A percentile compares a stretch with the other conserved stretches of the same genome.
Evolutionary conservation across 2,329 filamentous ascomycete genomes (phyloP).

Genomic region (Colletotrichum gigasporum): DNA sequence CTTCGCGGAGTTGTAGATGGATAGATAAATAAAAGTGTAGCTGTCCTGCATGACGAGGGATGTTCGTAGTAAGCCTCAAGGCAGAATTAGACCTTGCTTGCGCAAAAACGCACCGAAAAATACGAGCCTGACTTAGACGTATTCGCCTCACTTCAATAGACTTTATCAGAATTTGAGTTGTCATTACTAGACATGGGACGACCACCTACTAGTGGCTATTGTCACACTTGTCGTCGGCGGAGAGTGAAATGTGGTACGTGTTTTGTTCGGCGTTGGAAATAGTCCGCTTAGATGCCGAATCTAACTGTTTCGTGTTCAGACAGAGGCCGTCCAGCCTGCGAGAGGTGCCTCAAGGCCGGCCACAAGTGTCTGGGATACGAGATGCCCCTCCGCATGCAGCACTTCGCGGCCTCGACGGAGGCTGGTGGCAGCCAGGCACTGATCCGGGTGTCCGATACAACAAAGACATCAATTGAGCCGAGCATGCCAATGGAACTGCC

Average conservation of each 20-base stretch:
- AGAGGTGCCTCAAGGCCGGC: conserved; percentile 15
- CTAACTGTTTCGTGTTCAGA: background rate
- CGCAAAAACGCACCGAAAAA: too few species aligned
- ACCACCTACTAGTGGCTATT: conserved; percentile 17
- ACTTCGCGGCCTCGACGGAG: background rate
- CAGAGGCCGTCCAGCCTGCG: conserved; percentile 5
- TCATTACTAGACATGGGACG: conserved; percentile 22
- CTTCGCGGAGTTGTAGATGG: too few species aligned
- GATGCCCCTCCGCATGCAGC: conserved; percentile 14
- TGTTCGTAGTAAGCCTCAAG: too few species aligned
- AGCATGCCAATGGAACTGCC: background rate
- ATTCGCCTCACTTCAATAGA: too few species aligned
- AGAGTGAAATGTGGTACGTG: conserved; percentile 24
- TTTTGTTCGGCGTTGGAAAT: too few species aligned
- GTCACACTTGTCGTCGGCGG: conserved; percentile 16
- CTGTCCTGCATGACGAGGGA: too few species aligned
- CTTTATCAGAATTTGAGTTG: too few species aligned
- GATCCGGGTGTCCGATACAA: background rate
- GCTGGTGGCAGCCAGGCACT: background rate
- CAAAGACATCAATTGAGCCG: background rate
- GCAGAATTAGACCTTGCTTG: too few species aligned
- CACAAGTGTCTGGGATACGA: conserved; percentile 16
- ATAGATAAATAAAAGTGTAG: too few species aligned
- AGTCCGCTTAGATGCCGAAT: background rate
- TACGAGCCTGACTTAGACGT: too few species aligned